Base-by-base conservation (phyloP, 78 protist genomes). In the Dictyostelium brefeldianum region DNA sequence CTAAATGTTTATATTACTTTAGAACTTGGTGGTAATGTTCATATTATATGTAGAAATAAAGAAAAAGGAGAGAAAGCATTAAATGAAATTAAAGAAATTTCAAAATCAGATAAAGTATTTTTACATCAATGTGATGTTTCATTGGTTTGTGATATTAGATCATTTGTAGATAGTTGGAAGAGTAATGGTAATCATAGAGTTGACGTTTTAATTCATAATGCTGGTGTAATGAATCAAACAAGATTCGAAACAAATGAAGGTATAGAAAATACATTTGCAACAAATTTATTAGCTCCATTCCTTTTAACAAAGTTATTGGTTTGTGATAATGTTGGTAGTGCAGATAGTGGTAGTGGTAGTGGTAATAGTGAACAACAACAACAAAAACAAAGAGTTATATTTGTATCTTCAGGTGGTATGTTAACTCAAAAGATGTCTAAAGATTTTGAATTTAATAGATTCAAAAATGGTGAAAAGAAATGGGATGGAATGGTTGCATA, bases 341-440 rank as follows among this genome's bases (percentile, higher is more conserved):
- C 47, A 0, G 46, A 12, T 25, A 51, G 54, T 25, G 8, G 31
- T 51, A 59, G 25, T 59, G 14, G 10, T 57, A n/a, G 10, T 57
- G 0, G 2, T 36, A 2, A 29, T 11, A 0, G 62, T 6, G 3
- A 1, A 27, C 18, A 9, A 5, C 43, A 36, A 36, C 5, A 36
- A 36, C 7, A 36, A 43, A 71, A 71, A 41, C 51, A 69, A 50
- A 31, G 92, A 17, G 82, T 74, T 11, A 87, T 87, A 29, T 77
- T 87, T 20, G 78, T 87, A 8, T 62, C 84, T 31, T 77, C 84
- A n/a, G 92, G 84, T 51, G 92, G 92, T 14, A 77, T 77, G 65
- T 41, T 87, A 57, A 87, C 92, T 12, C 83, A 78, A 54, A 75
- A 77, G 15, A 77, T 87, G 92, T 0, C 50, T 11, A 17, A 4